Evolutionary conservation across 176 grass and related monocot genomes (phyloP), one percentile per base, ranked within the genome.

Genomic region (Hordeum vulgare): DNA sequence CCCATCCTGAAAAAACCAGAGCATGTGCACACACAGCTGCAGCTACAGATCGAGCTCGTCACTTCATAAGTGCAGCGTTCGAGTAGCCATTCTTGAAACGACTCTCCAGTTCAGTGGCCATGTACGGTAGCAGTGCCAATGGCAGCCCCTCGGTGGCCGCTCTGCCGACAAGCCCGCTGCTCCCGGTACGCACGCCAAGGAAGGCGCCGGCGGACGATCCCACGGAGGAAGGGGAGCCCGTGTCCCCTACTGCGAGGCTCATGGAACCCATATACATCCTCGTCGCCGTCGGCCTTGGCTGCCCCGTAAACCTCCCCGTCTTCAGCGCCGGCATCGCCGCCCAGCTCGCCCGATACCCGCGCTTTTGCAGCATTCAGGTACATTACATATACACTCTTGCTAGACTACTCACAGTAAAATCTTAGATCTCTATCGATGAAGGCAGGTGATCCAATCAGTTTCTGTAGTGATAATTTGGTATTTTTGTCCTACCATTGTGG

Each of bases 171-270:
- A 54, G 51, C 51, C 51, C 51, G 18, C 18, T 54, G 51, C 51
- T 54, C 15, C 51, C 17, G 51, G 21, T 54, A 54, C 51, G 18
- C 18, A 54, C 18, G 51, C 56, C 56, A 59, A 59, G 56, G 24
- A 8, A 7, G 15, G 56, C 56, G 11, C 21, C 21, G 56, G 56
- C 56, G 21, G 88, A 85, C 58, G 82, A 89, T 53, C 37, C 65
- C 20, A 76, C 88, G 65, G 42, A 9, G 40, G 20, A 40, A 0
- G 39, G 4, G 40, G 69, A 72, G 69, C 69, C 40, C 20, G 69
- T 72, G 11, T 47, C 11, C 40, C 40, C 69, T n/a, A 26, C n/a
- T 1, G 40, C 69, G 40, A 41, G 40, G 2, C 70, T 73, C 40
- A 27, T 73, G 40, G 70, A 47, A 39, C 11, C 25, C 5, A 47